phyloP scores from a whole-genome alignment of 2,329 filamentous ascomycete genomes.

The Graphium sp. region DNA sequence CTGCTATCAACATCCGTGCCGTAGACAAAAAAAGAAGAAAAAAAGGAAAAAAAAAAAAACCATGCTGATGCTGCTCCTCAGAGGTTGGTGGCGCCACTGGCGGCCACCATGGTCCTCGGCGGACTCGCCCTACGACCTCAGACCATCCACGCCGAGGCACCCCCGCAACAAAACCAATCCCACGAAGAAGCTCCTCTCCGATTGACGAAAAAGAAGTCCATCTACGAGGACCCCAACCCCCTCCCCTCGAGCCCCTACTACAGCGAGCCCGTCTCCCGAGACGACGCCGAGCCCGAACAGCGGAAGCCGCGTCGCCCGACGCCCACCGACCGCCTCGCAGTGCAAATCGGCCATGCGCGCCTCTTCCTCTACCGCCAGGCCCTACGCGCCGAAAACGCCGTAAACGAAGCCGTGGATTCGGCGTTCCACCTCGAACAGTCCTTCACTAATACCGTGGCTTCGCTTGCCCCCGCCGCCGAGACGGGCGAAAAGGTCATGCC shows the following conservation, averaged over 20 bases:
- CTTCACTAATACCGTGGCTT: slow-evolving; percentile 79
- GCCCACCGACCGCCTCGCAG: slow-evolving; percentile 77
- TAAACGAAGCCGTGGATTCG: slow-evolving; percentile 68
- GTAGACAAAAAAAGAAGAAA: too few relatives aligned
- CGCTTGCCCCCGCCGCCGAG: slow-evolving; percentile 70
- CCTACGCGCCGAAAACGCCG: slow-evolving; percentile 57
- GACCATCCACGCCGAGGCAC: slow-evolving; percentile 33
- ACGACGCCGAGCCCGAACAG: slow-evolving; percentile 12
- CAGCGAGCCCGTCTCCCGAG: slow-evolving; percentile 12
- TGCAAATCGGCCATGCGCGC: slow-evolving; percentile 64
- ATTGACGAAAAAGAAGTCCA: too few relatives aligned
- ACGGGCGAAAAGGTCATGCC: slow-evolving; percentile 82
- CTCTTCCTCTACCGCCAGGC: slow-evolving; percentile 67
- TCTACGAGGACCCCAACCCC: slow-evolving; percentile 10
- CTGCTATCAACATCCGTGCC: neutral
- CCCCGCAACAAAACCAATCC: slow-evolving; percentile 14
- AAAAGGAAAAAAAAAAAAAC: neutral
- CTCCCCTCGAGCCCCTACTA: slow-evolving; percentile 13
- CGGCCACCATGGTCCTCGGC: slow-evolving; percentile 30
- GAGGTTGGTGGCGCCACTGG: slow-evolving; percentile 35
- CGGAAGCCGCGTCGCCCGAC: slow-evolving; percentile 37
- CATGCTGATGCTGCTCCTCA: slow-evolving; percentile 16
- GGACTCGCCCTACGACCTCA: slow-evolving; percentile 28
- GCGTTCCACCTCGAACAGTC: slow-evolving; percentile 75
- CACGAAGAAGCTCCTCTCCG: slow-evolving; percentile 14